These are phyloP conservation scores for Neurospora sp. DNA, from an alignment of 495 filamentous ascomycete genomes.

Conservation along the genomic window DNA sequence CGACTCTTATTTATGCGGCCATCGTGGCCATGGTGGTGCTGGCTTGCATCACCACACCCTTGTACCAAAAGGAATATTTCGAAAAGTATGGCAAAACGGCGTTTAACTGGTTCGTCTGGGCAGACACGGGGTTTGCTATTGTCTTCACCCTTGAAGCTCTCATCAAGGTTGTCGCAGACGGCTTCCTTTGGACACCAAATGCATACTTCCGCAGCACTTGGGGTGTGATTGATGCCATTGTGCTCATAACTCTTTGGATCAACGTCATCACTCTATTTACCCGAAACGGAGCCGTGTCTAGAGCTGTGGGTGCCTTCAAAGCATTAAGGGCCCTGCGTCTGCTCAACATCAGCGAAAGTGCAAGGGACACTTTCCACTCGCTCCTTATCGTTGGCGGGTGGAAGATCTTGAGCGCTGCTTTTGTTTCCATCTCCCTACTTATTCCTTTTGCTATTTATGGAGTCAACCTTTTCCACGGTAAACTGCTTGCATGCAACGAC, in stretches of 20 bases:
- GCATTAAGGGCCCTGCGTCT: constrained; percentile 87
- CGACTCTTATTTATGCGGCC: constrained; percentile 82
- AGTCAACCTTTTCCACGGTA: constrained; percentile 82
- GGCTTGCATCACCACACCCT: constrained; percentile 86
- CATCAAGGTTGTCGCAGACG: constrained; percentile 94
- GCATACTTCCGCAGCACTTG: constrained; percentile 94
- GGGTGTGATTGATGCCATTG: constrained; percentile 92
- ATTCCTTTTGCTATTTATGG: constrained; percentile 96
- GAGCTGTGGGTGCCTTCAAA: constrained; percentile 95
- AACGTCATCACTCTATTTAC: constrained; percentile 76
- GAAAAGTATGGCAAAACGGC: constrained; percentile 29
- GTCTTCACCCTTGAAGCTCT: constrained; percentile 79
- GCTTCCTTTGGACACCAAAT: constrained; percentile 94
- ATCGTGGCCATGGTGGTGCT: constrained; percentile 96
- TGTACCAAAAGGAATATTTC: constrained; percentile 85
- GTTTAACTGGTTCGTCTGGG: constrained; percentile 83
- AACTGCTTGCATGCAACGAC: constrained; percentile 78
- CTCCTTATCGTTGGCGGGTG: constrained; percentile 86
- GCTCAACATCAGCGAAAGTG: constrained; percentile 92
- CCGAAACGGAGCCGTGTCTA: constrained; percentile 68
- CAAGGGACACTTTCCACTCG: constrained; percentile 91
- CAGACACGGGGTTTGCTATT: constrained; percentile 80
- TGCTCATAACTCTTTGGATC: constrained; percentile 91
- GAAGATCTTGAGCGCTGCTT: constrained; percentile 79
- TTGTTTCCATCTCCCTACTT: constrained; percentile 87